Base-by-base conservation (phyloP, 2,329 filamentous ascomycete species). In the Aspergillus thermomutatus region DNA sequence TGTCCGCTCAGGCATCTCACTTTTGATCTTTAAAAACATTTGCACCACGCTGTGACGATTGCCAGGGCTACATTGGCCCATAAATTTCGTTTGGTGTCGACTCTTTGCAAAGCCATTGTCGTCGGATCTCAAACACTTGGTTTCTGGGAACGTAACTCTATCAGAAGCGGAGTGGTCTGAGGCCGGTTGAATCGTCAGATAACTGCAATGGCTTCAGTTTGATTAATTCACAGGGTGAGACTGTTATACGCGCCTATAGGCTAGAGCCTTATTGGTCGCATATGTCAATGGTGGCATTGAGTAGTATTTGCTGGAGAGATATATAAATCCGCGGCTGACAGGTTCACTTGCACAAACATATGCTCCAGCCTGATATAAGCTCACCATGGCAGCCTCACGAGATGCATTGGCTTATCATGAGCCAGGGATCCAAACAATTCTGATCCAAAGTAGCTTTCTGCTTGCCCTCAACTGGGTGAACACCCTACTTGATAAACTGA, bases 391-490 rank as follows among this genome's bases (percentile, higher is more conserved):
- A 23, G 19, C 41, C 41, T 43, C 19, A 6, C 40, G 19, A 43
- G 8, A 43, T 21, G 66, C 65, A 45, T 66, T 83, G 26, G 75
- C 84, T 0, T 90, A 89, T 66, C 80, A 87, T 55, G 87, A 90
- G 63, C 86, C 87, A 0, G 71, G 71, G 0, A 85, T 90, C 19
- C 61, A 74, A 8, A 81, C 78, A 0, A 81, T 91, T 48, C 78
- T 91, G 2, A 79, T 82, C 46, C 78, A 83, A 4, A 75, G 86
- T 0, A 84, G 84, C 0, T 87, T 92, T 61, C 69, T 91, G 0
- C 66, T 90, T 0, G 68, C 83, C 0, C 79, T 90, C 47, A 90
- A 90, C 61, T 47, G 81, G 5, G 63, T 83, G 58, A 85, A 86
- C 60, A 76, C 77, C 54, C 65, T 79, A 0, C 77, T 91, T 1